Evolutionary conservation across 2,329 filamentous ascomycete genomes (phyloP), one percentile per base, ranked within the genome.

Genomic region (Phyllosticta ampelicida): DNA sequence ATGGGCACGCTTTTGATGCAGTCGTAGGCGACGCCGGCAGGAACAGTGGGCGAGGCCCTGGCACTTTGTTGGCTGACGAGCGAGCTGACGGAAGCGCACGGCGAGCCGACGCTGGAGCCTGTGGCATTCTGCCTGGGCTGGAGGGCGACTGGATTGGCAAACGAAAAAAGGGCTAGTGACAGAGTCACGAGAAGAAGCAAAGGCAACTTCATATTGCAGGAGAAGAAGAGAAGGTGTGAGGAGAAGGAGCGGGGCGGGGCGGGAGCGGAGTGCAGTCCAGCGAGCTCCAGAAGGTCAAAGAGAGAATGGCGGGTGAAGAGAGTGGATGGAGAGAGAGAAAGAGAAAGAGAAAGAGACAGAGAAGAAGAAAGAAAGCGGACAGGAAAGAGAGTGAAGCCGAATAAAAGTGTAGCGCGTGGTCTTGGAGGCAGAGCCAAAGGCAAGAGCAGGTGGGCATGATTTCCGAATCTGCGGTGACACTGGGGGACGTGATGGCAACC

Each of bases 1-100:
- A 77, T 73, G 2, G 75, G 75, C 5, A 77, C 71, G 18, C 70
- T 73, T 19, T 70, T 75, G 13, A 77, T 68, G 61, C 76, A 78
- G 4, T 77, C 72, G 61, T 75, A 76, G 2, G 75, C 76, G 54
- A 77, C 61, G 56, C 71, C 60, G 6, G 75, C 75, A 23, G 74
- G 68, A 4, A 78, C 72, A 10, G 70, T 75, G 1, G 73, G 73
- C 5, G 65, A 65, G 2, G 67, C 23, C 11, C 50, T 44, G 13
- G 53, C 19, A 11, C 9, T 26, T 4, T 13, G 50, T n/a, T 30
- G 28, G 48, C 30, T 52, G 51, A 60, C 18, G 50, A 56, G 8
- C 21, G 53, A 53, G 54, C 58, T 60, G 49, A 60, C 54, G 21
- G 48, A 19, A 30, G 58, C 52, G 54, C 58, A 60, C 11, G 58